Evolutionary conservation across 2,329 filamentous ascomycete genomes (phyloP).

Genomic region (Aspergillus fijiensis): DNA sequence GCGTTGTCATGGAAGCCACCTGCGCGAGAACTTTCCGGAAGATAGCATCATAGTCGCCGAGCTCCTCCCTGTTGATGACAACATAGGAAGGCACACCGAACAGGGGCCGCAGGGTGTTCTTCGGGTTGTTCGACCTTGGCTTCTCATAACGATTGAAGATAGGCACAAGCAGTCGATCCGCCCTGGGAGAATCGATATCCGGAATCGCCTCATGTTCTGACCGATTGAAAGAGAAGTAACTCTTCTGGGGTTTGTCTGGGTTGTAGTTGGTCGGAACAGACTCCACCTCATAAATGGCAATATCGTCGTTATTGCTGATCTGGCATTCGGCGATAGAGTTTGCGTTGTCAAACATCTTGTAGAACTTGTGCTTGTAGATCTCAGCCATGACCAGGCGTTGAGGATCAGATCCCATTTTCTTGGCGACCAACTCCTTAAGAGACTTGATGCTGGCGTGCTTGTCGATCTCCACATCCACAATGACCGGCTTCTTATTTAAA

Average conservation of each 20-base stretch:
- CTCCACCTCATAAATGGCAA: conserved; percentile 77
- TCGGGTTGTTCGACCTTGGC: conserved; percentile 24
- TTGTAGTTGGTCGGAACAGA: conserved; percentile 75
- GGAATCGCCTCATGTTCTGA: conserved; percentile 43
- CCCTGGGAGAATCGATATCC: conserved; percentile 43
- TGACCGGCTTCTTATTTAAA: conserved; percentile 67
- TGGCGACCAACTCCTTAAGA: conserved; percentile 53
- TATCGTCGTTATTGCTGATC: conserved; percentile 62
- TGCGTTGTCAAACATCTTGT: conserved; percentile 76
- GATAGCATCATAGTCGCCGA: conserved; percentile 67
- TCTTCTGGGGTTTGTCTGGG: conserved; percentile 51
- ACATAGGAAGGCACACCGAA: conserved; percentile 61
- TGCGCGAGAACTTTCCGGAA: conserved; percentile 76
- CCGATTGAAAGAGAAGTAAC: conserved; percentile 30
- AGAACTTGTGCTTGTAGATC: conserved; percentile 80
- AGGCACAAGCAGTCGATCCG: conserved; percentile 49
- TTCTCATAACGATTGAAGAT: conserved; percentile 46
- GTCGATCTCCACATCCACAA: conserved; percentile 75
- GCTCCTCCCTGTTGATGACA: conserved; percentile 71
- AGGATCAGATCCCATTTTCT: conserved; percentile 52
- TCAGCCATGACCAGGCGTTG: conserved; percentile 74
- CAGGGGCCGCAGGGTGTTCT: conserved; percentile 29
- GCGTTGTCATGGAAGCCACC: conserved; percentile 73
- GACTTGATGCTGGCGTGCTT: conserved; percentile 60
- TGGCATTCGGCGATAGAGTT: conserved; percentile 66